These are phyloP conservation scores for Phyllosticta citrichinensis DNA, from an alignment of 2,329 filamentous ascomycete genomes.

Conservation along the genomic window DNA sequence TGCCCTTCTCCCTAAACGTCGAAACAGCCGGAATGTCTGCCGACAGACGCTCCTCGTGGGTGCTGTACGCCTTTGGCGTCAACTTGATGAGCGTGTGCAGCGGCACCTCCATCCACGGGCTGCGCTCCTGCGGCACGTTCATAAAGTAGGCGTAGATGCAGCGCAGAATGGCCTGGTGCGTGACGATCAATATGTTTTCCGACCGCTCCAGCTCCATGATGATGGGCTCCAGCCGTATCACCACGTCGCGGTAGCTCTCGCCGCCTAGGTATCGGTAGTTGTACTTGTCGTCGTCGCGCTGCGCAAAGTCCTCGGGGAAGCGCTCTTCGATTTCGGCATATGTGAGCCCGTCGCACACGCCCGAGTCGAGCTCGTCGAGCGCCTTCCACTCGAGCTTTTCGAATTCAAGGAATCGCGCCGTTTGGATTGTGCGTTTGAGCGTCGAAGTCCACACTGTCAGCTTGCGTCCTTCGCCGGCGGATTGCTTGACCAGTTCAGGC, in stretches of 20 bases:
- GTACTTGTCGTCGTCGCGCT: constrained; percentile 97
- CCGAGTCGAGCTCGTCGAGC: constrained; percentile 90
- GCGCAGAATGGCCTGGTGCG: constrained; percentile 89
- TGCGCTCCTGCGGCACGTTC: constrained; percentile 86
- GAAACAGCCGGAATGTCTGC: constrained; percentile 93
- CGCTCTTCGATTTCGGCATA: constrained; percentile 88
- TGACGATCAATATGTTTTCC: constrained; percentile 96
- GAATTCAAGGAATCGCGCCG: constrained; percentile 76
- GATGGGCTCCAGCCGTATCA: constrained; percentile 94
- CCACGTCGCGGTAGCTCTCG: constrained; percentile 91
- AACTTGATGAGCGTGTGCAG: constrained; percentile 94
- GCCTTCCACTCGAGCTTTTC: constrained; percentile 99
- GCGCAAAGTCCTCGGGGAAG: constrained; percentile 90
- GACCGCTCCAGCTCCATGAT: constrained; percentile 98
- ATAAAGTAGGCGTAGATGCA: constrained; percentile 99
- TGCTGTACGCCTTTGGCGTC: constrained; percentile 88
- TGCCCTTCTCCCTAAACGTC: constrained; percentile 88
- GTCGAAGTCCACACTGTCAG: constrained; percentile 70
- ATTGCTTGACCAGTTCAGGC: constrained; percentile 73
- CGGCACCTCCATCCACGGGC: constrained; percentile 97
- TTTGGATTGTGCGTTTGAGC: constrained; percentile 78
- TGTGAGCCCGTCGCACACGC: constrained; percentile 91
- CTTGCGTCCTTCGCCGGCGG: constrained; percentile 63
- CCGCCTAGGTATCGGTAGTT: constrained; percentile 98
- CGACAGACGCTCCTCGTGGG: constrained; percentile 76